Conservation (phyloP, 2,329 filamentous ascomycete genomes). For the Penicillium sp. region DNA sequence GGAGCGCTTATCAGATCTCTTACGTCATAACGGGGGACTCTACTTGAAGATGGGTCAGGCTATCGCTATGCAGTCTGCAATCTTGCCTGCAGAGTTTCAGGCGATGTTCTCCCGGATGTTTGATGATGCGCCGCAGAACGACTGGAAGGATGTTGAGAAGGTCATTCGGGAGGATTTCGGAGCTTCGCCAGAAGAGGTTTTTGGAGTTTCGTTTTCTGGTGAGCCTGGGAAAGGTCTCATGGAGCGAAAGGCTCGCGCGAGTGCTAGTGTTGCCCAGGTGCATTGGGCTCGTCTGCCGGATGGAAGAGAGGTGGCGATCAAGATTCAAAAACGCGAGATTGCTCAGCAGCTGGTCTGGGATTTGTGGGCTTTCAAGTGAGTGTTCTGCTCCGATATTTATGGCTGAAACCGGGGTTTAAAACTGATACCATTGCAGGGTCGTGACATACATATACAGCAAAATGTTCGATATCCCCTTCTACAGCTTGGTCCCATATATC, state of each 20-base stretch:
- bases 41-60: slow-evolving; percentile 98
- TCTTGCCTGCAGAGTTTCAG: slow-evolving; percentile 91
- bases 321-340: slow-evolving; percentile 96
- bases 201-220: slow-evolving; percentile 79
- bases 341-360: slow-evolving; percentile 89
- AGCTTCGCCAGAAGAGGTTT: slow-evolving; percentile 81
- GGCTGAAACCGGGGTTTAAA: neutral
- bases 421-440: slow-evolving; percentile 54
- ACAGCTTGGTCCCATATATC: slow-evolving; percentile 88
- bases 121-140: slow-evolving; percentile 92
- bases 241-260: slow-evolving; percentile 69
- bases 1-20: slow-evolving; percentile 74
- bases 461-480: slow-evolving; percentile 91
- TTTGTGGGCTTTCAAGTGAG: slow-evolving; percentile 87
- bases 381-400: neutral
- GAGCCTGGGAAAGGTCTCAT: slow-evolving; percentile 64
- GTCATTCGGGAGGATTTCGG: slow-evolving; percentile 89
- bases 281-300: slow-evolving; percentile 88
- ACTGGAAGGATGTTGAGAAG: slow-evolving; percentile 79
- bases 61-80: slow-evolving; percentile 95
- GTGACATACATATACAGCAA: slow-evolving; percentile 79
- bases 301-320: slow-evolving; percentile 89
- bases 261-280: slow-evolving; percentile 92
- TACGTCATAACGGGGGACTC: slow-evolving; percentile 83
- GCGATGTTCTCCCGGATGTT: slow-evolving; percentile 97